Conservation (phyloP, 2,329 filamentous ascomycete genomes). For the Arthrobotrys sphaeroides region DNA sequence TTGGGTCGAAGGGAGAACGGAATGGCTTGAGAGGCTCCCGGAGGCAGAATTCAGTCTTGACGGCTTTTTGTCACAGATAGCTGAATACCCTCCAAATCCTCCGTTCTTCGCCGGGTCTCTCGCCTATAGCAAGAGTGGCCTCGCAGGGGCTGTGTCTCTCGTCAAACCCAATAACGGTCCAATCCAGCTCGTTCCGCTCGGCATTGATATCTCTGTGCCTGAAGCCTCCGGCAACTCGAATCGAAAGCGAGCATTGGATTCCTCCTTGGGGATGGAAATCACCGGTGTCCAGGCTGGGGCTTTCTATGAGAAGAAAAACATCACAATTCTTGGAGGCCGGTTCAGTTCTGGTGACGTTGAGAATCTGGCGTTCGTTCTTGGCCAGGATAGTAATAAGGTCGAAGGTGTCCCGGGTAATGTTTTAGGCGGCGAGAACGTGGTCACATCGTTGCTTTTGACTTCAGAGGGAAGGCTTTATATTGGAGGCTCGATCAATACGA, state of each 20-base stretch:
- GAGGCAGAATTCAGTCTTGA: slow-evolving; percentile 72
- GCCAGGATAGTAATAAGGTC: slow-evolving; percentile 72
- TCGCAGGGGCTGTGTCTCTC: slow-evolving; percentile 77
- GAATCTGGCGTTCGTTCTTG: slow-evolving; percentile 85
- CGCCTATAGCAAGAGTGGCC: slow-evolving; percentile 76
- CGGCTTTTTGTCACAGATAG: slow-evolving; percentile 76
- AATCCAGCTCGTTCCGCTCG: slow-evolving; percentile 64
- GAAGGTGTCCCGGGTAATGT: slow-evolving; percentile 75
- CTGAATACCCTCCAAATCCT: slow-evolving; percentile 71
- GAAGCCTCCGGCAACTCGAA: slow-evolving; percentile 55
- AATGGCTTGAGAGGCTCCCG: slow-evolving; percentile 86
- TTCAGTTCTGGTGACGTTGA: slow-evolving; percentile 79
- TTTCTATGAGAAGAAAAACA: slow-evolving; percentile 78
- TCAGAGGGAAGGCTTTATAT: slow-evolving; percentile 70
- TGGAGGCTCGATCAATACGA: slow-evolving; percentile 81
- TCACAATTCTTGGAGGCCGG: slow-evolving; percentile 87
- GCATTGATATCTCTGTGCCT: slow-evolving; percentile 66
- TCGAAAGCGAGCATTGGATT: slow-evolving; percentile 63
- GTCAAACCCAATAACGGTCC: slow-evolving; percentile 58
- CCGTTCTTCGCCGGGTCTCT: slow-evolving; percentile 86
- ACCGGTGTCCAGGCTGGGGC: slow-evolving; percentile 79
- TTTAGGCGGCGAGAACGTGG: slow-evolving; percentile 76
- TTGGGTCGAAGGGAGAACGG: slow-evolving; percentile 85
- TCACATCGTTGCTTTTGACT: slow-evolving; percentile 72
- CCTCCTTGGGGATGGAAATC: slow-evolving; percentile 61